phyloP scores from a whole-genome alignment of 2,329 filamentous ascomycete genomes.

The Aspergillaceae sp. region DNA sequence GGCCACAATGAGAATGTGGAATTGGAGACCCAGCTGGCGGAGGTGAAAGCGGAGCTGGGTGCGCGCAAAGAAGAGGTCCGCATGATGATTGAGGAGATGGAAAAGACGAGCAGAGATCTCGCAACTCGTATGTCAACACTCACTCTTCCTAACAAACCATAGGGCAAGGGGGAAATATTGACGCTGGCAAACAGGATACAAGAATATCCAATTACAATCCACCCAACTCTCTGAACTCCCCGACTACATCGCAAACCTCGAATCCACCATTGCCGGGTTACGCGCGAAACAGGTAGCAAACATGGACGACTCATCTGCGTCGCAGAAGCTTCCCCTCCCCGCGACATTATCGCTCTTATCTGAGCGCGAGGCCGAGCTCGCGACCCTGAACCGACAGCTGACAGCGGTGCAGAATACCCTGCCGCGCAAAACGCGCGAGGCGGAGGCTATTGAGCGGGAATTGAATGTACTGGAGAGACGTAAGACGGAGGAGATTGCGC shows the following conservation, averaged over 20 bases:
- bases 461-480: slow-evolving; percentile 35
- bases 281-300: slow-evolving; percentile 52
- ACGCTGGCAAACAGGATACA: slow-evolving; percentile 37
- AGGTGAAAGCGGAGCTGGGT: slow-evolving; percentile 67
- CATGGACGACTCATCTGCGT: slow-evolving; percentile 43
- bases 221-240: slow-evolving; percentile 45
- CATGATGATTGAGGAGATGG: slow-evolving; percentile 63
- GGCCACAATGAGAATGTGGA: slow-evolving; percentile 72
- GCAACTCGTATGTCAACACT: slow-evolving; percentile 42
- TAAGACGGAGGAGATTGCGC: slow-evolving; percentile 37
- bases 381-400: slow-evolving; percentile 35
- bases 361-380: slow-evolving; percentile 33
- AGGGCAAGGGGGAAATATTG: neutral
- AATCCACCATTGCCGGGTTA: slow-evolving; percentile 42
- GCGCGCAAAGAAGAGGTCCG: slow-evolving; percentile 71
- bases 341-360: slow-evolving; percentile 33
- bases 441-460: slow-evolving; percentile 39
- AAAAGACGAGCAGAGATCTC: slow-evolving; percentile 57
- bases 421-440: slow-evolving; percentile 36
- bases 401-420: slow-evolving; percentile 35
- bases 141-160: neutral
- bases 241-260: slow-evolving; percentile 43
- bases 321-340: slow-evolving; percentile 32
- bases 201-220: slow-evolving; percentile 46
- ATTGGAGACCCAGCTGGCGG: slow-evolving; percentile 60